Conservation (phyloP, 1,284 basidiomycete genomes). For the Microbotryum violaceum region DNA sequence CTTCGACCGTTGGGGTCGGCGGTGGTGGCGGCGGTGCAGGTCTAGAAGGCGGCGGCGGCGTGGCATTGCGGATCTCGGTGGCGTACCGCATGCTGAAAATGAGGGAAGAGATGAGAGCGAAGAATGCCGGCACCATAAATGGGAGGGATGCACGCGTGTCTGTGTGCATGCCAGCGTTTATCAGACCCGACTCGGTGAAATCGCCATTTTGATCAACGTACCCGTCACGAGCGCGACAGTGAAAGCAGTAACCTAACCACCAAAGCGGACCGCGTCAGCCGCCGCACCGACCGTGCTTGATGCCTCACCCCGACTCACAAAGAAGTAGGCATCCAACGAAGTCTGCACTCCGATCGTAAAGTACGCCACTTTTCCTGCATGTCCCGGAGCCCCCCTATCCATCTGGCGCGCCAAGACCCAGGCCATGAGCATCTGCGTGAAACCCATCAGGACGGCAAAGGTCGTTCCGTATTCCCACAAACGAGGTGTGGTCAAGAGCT, state of each 20-base stretch:
- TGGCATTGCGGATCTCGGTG: conserved; percentile 32
- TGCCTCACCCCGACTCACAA: conserved; percentile 15
- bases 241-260: conserved; percentile 22
- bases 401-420: conserved; percentile 39
- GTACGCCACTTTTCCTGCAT: conserved; percentile 33
- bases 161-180: background rate
- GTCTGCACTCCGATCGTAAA: conserved; percentile 35
- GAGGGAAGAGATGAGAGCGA: conserved; percentile 34
- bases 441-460: conserved; percentile 35
- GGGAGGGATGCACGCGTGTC: conserved; percentile 32
- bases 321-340: conserved; percentile 37
- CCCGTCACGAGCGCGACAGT: conserved; percentile 31
- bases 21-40: conserved; percentile 6
- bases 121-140: conserved; percentile 33
- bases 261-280: background rate
- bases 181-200: background rate
- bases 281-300: background rate
- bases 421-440: conserved; percentile 33
- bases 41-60: conserved; percentile 3
- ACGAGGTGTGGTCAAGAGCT: conserved; percentile 25
- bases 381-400: conserved; percentile 24
- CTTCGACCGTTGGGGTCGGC: conserved; percentile 7
- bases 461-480: conserved; percentile 35
- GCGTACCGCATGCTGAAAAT: conserved; percentile 37
- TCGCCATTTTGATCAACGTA: conserved; percentile 3